phyloP scores from a whole-genome alignment of 2,329 filamentous ascomycete species.

The Ceratocystis diversiconidia region DNA sequence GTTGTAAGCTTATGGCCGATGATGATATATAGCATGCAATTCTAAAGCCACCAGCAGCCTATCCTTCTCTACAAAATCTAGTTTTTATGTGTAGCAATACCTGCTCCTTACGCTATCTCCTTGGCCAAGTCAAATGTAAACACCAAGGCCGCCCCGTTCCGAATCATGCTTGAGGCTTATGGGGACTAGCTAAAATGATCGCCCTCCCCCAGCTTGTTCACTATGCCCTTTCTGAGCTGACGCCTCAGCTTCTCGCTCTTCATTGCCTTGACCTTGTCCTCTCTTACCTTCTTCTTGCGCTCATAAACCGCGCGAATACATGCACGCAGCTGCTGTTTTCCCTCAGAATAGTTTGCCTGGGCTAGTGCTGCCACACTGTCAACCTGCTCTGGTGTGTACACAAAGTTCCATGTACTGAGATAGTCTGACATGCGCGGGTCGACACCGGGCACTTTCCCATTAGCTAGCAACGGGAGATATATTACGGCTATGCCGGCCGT shows the following conservation, averaged over 20 bases:
- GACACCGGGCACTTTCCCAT: constrained; percentile 65
- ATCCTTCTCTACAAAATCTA: background rate
- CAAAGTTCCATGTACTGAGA: constrained; percentile 94
- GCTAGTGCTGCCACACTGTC: constrained; percentile 73
- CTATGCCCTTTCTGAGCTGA: constrained; percentile 35
- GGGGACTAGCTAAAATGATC: constrained; percentile 46
- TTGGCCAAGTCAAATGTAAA: background rate
- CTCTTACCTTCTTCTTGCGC: constrained; percentile 60
- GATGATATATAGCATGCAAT: background rate
- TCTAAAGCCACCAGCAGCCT: background rate
- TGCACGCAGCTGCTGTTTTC: constrained; percentile 59
- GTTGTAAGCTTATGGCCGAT: background rate
- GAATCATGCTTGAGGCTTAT: background rate
- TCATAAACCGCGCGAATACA: constrained; percentile 85
- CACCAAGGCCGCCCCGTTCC: background rate
- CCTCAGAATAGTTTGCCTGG: constrained; percentile 73
- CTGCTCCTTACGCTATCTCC: constrained; percentile 23
- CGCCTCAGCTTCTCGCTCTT: constrained; percentile 31
- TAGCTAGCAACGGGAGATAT: constrained; percentile 80
- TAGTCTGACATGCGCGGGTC: constrained; percentile 73
- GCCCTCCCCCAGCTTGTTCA: constrained; percentile 41
- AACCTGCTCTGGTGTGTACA: constrained; percentile 83
- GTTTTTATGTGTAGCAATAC: background rate
- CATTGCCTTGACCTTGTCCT: constrained; percentile 35
- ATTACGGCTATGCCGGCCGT: constrained; percentile 77